A percentile compares a stretch with the other conserved stretches of the same genome.
Evolutionary conservation across 805 yeast species (phyloP).

Genomic region (Starmerella apicola): DNA sequence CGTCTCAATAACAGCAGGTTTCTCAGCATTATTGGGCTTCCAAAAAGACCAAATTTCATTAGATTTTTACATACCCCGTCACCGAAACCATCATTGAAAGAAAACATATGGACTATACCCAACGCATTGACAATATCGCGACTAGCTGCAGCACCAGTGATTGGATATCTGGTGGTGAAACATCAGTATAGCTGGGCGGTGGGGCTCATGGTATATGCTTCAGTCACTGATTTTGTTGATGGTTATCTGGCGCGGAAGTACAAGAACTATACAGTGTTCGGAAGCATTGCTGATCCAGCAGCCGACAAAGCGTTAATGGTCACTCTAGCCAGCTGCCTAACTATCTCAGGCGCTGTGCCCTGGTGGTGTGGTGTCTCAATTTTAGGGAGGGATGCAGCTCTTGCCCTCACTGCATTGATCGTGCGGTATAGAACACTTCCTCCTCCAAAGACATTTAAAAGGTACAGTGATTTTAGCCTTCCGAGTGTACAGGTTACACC

Average conservation of each 20-base stretch:
- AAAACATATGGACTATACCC: conserved; percentile 71
- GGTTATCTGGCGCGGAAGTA: conserved; percentile 80
- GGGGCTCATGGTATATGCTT: conserved; percentile 66
- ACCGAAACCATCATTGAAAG: conserved; percentile 22
- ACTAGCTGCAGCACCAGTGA: conserved; percentile 66
- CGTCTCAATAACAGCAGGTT: too few relatives aligned
- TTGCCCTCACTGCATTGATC: conserved; percentile 60
- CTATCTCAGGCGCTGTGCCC: conserved; percentile 61
- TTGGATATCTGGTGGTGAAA: conserved; percentile 65
- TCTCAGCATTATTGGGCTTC: too few relatives aligned
- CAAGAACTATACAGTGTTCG: conserved; percentile 67
- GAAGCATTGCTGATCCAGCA: conserved; percentile 85
- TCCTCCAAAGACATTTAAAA: conserved; percentile 54
- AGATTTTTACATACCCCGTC: neutral
- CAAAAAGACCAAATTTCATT: too few relatives aligned
- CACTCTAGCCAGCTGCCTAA: conserved; percentile 64
- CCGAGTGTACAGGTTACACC: conserved; percentile 85
- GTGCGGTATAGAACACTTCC: conserved; percentile 65
- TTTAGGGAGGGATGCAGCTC: conserved; percentile 68
- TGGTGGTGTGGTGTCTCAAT: conserved; percentile 43
- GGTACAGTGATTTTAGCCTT: conserved; percentile 67
- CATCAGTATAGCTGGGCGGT: conserved; percentile 55
- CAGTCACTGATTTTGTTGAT: conserved; percentile 83
- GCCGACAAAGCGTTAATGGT: conserved; percentile 91
- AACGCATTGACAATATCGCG: conserved; percentile 73